These are phyloP conservation scores for Rhizophagus clarus DNA, from an alignment of 192 early-diverging fungal species.

Conservation along the genomic window DNA sequence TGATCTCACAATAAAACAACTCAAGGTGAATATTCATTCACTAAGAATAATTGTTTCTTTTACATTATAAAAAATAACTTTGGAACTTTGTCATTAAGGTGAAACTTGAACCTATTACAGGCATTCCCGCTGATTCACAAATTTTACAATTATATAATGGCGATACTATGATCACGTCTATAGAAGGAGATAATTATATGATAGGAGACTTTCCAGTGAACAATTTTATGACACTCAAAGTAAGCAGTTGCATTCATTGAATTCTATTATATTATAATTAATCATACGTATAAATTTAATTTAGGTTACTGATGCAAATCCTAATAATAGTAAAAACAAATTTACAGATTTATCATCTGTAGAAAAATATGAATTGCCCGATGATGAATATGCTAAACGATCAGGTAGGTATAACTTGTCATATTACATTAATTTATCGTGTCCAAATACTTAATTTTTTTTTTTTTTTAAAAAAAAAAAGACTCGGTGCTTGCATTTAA, in stretches of 20 bases:
- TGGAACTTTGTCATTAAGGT: slow-evolving; percentile 40
- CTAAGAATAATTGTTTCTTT: slow-evolving; percentile 22
- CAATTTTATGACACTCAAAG: slow-evolving; percentile 80
- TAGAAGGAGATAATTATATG: slow-evolving; percentile 65
- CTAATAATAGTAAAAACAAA: slow-evolving; percentile 63
- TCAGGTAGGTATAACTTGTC: slow-evolving; percentile 47
- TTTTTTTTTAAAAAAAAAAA: slow-evolving; percentile 7
- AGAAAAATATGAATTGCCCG: slow-evolving; percentile 89
- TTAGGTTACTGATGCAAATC: slow-evolving; percentile 73
- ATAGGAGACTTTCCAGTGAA: slow-evolving; percentile 87
- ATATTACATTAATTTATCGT: neutral
- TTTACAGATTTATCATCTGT: slow-evolving; percentile 89
- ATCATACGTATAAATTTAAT: neutral
- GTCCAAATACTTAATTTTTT: neutral
- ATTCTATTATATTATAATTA: neutral
- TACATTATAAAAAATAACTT: neutral
- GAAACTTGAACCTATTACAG: slow-evolving; percentile 91
- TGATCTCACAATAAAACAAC: slow-evolving; percentile 59
- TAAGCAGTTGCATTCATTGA: slow-evolving; percentile 34
- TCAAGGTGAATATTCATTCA: slow-evolving; percentile 63
- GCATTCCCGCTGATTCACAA: slow-evolving; percentile 74
- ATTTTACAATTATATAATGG: slow-evolving; percentile 62
- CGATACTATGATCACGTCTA: slow-evolving; percentile 47
- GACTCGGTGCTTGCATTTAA: slow-evolving; percentile 91
- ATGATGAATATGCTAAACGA: slow-evolving; percentile 86